Evolutionary conservation across 257 asterid genomes (phyloP).

Genomic region (Echites panduratus): DNA sequence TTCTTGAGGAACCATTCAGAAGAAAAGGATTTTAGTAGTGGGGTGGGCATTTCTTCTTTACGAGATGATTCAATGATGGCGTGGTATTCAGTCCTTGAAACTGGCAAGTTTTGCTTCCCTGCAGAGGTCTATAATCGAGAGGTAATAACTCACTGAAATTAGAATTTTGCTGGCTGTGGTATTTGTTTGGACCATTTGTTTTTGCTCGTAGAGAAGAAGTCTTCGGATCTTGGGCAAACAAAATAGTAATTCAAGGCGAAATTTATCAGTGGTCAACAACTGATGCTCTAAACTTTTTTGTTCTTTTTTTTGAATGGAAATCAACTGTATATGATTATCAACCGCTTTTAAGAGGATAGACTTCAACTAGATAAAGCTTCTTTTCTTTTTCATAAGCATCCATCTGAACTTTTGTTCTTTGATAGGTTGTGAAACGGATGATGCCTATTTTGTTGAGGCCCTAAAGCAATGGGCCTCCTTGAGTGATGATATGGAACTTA

Average conservation of each 20-base stretch:
- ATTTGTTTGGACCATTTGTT: background rate
- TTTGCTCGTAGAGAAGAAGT: background rate
- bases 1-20: slow-evolving; percentile 25
- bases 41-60: slow-evolving; percentile 5
- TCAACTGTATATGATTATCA: slow-evolving; percentile 4
- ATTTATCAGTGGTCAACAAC: too few relatives aligned
- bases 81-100: slow-evolving; percentile 62
- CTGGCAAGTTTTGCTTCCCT: slow-evolving; percentile 87
- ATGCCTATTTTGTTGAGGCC: slow-evolving; percentile 96
- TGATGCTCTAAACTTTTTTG: too few relatives aligned
- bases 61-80: slow-evolving; percentile 41
- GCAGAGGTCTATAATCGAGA: slow-evolving; percentile 91
- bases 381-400: slow-evolving; percentile 1
- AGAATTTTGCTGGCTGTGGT: background rate
- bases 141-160: slow-evolving; percentile 43
- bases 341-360: background rate
- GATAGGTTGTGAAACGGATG: slow-evolving; percentile 57
- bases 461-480: slow-evolving; percentile 81
- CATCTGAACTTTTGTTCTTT: too few relatives aligned
- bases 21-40: slow-evolving; percentile 14
- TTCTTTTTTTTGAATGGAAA: too few relatives aligned
- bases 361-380: background rate
- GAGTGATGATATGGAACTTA: too few relatives aligned
- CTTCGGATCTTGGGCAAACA: background rate
- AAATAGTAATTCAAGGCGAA: too few relatives aligned